phyloP scores from a whole-genome alignment of 2,329 filamentous ascomycete species.

The Colletotrichum filicis region DNA sequence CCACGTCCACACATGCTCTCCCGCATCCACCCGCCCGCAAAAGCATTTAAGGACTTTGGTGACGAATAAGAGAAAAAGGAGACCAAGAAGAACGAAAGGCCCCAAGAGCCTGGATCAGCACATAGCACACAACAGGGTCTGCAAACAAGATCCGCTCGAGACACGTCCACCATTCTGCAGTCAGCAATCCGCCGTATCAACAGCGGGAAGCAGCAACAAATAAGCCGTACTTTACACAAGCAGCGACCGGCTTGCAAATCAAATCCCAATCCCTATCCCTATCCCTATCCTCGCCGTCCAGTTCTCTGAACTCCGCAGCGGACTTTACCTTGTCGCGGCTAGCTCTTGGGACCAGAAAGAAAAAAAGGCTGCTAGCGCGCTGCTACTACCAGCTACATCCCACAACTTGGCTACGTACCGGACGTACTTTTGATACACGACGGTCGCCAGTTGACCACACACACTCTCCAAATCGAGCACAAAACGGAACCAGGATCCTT shows the following conservation, averaged over 20 bases:
- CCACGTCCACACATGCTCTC: not conserved
- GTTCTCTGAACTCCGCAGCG: conserved; percentile 30
- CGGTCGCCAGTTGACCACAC: not conserved
- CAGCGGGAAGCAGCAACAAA: conserved; percentile 8
- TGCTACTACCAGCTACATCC: conserved; percentile 23
- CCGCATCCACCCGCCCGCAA: not conserved
- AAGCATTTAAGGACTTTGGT: not conserved
- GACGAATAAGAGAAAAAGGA: conserved; percentile 4
- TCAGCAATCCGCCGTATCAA: conserved; percentile 30
- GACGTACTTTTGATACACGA: not conserved
- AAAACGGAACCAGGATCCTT: conserved; percentile 30
- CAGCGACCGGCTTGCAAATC: conserved; percentile 20
- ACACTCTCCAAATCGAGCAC: not conserved
- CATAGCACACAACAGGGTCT: not conserved
- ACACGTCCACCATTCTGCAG: conserved; percentile 26
- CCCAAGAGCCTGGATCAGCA: not conserved
- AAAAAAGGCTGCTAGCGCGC: conserved; percentile 21
- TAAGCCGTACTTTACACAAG: conserved; percentile 17
- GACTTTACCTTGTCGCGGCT: conserved; percentile 25
- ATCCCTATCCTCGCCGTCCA: conserved; percentile 20
- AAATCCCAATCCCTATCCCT: conserved; percentile 21
- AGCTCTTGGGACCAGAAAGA: conserved; percentile 14
- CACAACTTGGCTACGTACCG: conserved; percentile 13
- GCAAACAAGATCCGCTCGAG: conserved; percentile 7
- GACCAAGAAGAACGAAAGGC: conserved; percentile 1